Evolutionary conservation across 2,329 filamentous ascomycete species (phyloP), one percentile per base, ranked within the genome.

Genomic region (Nemania sp.): DNA sequence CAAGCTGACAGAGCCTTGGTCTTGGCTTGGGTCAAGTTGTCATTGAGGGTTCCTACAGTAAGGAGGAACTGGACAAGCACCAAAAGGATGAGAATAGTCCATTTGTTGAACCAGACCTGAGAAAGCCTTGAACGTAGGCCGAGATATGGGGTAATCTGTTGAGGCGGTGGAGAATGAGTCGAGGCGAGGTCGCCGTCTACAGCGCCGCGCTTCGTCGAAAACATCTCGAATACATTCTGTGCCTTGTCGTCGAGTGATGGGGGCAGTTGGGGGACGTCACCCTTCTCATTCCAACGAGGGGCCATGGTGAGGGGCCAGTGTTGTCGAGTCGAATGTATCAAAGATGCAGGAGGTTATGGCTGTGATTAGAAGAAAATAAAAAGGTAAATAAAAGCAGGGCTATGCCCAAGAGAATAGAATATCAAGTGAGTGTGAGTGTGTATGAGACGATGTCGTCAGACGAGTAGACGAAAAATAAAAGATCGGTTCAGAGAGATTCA

Each of bases 61-160:
- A 98, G 81, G 54, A 99, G 79, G 62, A 94, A 85, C 59, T 93
- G 87, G 64, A 90, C 85, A 54, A 99, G 87, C 57, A 98, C 88
- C 55, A 99, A 87, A 60, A 97, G 76, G 49, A 98, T 82, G 49
- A 99, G 83, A 62, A 98, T 82, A 40, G 95, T 98, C 95, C 95
- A 99, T 76, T 91, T 87, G 81, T 99, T 98, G 79, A 99, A 88
- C 92, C 94, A 97, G 76, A 96, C 84, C 81, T 99, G 95, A 54
- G 95, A 98, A 70, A 98, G 84, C 71, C 93, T 89, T 70, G 94
- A 89, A 72, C 88, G 87, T 72, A 97, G 87, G 70, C 93, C 92
- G 65, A 99, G 90, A 76, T 98, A 98, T 64, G 95, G 94, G 65
- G 92, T 97, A 72, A 71, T 67, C 90, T 83, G 73, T 86, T 86